Evolutionary conservation across 257 asterid species (phyloP).

Genomic region (Capsicum chinense): DNA sequence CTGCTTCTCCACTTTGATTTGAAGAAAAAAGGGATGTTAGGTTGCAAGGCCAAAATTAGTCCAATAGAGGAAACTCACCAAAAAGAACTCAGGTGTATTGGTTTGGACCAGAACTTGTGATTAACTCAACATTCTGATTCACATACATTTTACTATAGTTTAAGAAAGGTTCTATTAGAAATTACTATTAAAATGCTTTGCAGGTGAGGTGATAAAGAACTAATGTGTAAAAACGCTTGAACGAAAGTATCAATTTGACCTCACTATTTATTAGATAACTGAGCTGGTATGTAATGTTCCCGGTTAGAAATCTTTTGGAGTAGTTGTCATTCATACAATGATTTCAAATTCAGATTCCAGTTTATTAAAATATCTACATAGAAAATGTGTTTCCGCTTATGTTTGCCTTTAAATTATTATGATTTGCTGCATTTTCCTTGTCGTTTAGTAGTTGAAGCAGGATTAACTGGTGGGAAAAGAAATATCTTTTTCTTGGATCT

Average conservation of each 20-base stretch:
- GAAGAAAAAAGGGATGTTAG: too few species aligned
- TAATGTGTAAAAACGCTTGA: neutral
- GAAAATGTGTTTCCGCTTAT: neutral
- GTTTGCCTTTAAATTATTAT: neutral
- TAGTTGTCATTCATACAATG: neutral
- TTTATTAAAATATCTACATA: neutral
- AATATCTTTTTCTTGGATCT: neutral
- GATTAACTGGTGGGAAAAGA: neutral
- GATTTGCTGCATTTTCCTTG: conserved; percentile 1
- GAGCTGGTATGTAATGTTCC: neutral
- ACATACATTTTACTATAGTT: neutral
- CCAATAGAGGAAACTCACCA: neutral
- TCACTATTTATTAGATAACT: too few species aligned
- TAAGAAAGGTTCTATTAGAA: conserved; percentile 7
- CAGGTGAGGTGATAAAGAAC: neutral
- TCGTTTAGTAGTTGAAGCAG: neutral
- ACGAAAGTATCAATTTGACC: neutral
- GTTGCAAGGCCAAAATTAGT: too few species aligned
- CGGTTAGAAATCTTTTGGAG: neutral
- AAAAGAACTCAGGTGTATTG: neutral
- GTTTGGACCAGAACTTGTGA: neutral
- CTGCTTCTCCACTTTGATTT: neutral
- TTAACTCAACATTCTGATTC: neutral
- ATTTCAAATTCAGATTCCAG: neutral
- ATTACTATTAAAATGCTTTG: neutral